Conservation (phyloP, 441 rosid species). For the Adansonia gregorii region DNA sequence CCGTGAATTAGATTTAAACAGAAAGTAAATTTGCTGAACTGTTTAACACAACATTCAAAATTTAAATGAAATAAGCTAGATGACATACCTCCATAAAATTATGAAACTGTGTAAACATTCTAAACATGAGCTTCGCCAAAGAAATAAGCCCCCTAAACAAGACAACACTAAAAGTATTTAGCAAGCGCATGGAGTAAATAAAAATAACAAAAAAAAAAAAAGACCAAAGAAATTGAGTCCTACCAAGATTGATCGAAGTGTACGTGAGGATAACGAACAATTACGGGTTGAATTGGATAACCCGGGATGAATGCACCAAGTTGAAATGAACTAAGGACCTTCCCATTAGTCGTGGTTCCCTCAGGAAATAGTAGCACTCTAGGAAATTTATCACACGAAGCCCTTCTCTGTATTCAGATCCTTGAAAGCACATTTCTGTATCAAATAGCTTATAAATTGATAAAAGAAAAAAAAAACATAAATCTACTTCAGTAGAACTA, state of each 20-base stretch:
- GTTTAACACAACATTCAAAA: constrained; percentile 10
- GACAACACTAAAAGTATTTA: constrained; percentile 15
- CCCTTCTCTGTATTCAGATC: constrained; percentile 98
- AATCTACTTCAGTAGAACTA: constrained; percentile 37
- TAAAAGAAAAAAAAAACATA: constrained; percentile 37
- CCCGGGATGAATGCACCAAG: constrained; percentile 96
- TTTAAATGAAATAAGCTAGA: constrained; percentile 15
- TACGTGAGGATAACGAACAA: constrained; percentile 91
- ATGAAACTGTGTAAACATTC: constrained; percentile 99
- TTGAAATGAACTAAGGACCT: constrained; percentile 81
- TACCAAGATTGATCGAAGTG: constrained; percentile 99
- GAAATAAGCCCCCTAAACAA: constrained; percentile 78
- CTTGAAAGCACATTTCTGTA: constrained; percentile 92
- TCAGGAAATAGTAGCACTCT: constrained; percentile 90
- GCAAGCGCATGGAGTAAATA: constrained; percentile 12
- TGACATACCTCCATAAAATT: constrained; percentile 89
- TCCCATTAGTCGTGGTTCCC: constrained; percentile 97
- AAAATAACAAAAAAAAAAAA: background rate
- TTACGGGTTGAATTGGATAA: constrained; percentile 81
- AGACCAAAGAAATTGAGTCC: constrained; percentile 26
- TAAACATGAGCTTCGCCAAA: constrained; percentile 81
- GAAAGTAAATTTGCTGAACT: background rate
- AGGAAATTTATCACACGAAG: constrained; percentile 80
- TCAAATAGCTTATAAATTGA: constrained; percentile 82
- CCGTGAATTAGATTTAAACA: background rate